Percentiles rank a stretch among this genome's conserved stretches.
Conservation (phyloP, 805 yeast genomes). For the Sugiyamaella chiloensis region DNA sequence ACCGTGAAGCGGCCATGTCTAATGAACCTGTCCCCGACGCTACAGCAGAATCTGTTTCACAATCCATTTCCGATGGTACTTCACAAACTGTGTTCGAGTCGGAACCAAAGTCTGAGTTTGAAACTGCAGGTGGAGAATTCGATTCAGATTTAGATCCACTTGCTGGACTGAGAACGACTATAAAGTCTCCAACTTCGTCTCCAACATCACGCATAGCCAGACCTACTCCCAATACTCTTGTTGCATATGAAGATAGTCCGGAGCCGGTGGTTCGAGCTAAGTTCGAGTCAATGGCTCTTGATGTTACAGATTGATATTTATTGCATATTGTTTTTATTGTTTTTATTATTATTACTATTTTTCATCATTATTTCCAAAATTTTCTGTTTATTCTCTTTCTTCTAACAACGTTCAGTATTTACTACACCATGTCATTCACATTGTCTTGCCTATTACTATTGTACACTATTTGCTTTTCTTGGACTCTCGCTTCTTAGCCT, state of each 20-base stretch:
- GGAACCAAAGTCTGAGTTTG: background rate
- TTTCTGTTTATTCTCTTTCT: too few relatives aligned
- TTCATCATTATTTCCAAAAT: too few relatives aligned
- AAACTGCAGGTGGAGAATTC: background rate
- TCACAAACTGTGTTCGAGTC: background rate
- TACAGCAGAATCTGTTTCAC: background rate
- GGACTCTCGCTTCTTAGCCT: constrained; percentile 12
- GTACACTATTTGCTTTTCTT: constrained; percentile 18
- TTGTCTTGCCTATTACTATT: too few relatives aligned
- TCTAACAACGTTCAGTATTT: too few relatives aligned
- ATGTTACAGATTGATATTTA: constrained; percentile 7
- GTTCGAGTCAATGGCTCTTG: constrained; percentile 18
- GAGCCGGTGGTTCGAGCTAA: constrained; percentile 8
- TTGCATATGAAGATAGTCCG: constrained; percentile 10
- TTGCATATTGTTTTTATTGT: background rate
- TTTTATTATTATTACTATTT: background rate
- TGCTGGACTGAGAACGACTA: background rate
- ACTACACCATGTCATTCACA: too few relatives aligned
- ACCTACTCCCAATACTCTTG: constrained; percentile 11
- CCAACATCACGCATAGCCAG: background rate
- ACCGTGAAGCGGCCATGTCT: background rate
- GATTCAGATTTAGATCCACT: background rate
- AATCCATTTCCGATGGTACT: background rate
- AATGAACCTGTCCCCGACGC: background rate
- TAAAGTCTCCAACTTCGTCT: background rate